Base-by-base conservation (phyloP, 2,329 filamentous ascomycete species). In the Colletotrichum scovillei region DNA sequence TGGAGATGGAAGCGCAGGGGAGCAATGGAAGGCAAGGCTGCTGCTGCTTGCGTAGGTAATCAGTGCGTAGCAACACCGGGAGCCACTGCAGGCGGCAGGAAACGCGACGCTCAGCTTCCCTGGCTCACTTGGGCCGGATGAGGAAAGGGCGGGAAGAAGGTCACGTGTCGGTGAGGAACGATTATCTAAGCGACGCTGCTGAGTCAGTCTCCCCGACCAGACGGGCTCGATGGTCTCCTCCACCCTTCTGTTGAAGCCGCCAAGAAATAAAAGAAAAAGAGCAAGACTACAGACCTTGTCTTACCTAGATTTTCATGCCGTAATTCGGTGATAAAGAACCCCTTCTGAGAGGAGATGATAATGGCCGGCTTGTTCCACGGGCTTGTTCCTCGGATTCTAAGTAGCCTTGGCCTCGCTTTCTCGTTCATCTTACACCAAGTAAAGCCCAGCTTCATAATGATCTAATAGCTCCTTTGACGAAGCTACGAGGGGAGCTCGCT, bases 61-160 rank as follows among this genome's bases (percentile, higher is more conserved):
- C 66, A 69, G 19, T 22, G 32, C 26, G 38, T 19, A 35, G 46
- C 22, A 58, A 66, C 69, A 69, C 49, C 52, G 63, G 60, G 60
- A 14, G 74, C 75, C 74, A 32, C 63, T 79, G 79, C 79, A 86
- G 84, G 84, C 84, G 82, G 80, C 84, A 85, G 84, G 80, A 82
- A 81, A 85, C 84, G 84, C 84, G 84, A 85, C 84, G 83, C 79
- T 82, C 80, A 38, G 42, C 42, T 49, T 49, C 19, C 42, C n/a
- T 26, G 24, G 14, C n/a, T 24, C 16, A n/a, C n/a, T 42, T 67
- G 63, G n/a, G 26, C n/a, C 30, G 49, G 28, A 30, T 57, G 2
- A 2, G 52, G 52, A 4, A 49, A 67, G 22, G 3, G 35, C 19
- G 1, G 9, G 0, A 14, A 1, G 1, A 2, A 0, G 9, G 16